A percentile compares a stretch with the other conserved stretches of the same genome.
Conservation (phyloP, 257 asterid genomes). For the Capsicum pubescens region DNA sequence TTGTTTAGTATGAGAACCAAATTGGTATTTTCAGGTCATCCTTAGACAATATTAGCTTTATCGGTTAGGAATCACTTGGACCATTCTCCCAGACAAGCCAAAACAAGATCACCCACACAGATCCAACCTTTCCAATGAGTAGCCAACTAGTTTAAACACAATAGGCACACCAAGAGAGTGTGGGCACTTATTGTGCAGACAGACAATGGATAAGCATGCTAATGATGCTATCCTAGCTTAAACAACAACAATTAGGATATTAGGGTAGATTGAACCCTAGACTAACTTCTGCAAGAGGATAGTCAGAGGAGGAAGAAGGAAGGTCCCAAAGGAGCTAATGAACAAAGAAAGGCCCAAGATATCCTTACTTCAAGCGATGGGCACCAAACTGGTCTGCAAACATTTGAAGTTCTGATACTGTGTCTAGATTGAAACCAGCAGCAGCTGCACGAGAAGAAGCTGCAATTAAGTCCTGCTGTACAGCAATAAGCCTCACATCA, state of each 20-base stretch:
- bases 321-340: neutral
- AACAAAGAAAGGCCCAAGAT: slow-evolving; percentile 22
- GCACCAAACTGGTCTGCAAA: slow-evolving; percentile 84
- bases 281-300: slow-evolving; percentile 18
- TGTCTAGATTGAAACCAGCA: slow-evolving; percentile 75
- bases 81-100: neutral
- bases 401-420: slow-evolving; percentile 80
- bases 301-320: neutral
- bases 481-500: slow-evolving; percentile 85
- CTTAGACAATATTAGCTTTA: neutral
- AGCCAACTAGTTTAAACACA: slow-evolving; percentile 14
- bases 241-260: slow-evolving; percentile 4
- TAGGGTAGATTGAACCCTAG: slow-evolving; percentile 9
- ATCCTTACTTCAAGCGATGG: slow-evolving; percentile 71
- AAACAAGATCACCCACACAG: slow-evolving; percentile 7
- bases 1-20: neutral
- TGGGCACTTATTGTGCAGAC: slow-evolving; percentile 4
- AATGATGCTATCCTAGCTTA: neutral
- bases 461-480: slow-evolving; percentile 68
- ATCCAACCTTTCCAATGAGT: neutral
- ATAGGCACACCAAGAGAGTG: slow-evolving; percentile 5
- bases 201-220: slow-evolving; percentile 6
- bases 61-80: neutral
- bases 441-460: slow-evolving; percentile 82
- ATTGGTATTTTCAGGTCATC: slow-evolving; percentile 22